Conservation (phyloP, 257 asterid species). For the Solanum bukasovii region DNA sequence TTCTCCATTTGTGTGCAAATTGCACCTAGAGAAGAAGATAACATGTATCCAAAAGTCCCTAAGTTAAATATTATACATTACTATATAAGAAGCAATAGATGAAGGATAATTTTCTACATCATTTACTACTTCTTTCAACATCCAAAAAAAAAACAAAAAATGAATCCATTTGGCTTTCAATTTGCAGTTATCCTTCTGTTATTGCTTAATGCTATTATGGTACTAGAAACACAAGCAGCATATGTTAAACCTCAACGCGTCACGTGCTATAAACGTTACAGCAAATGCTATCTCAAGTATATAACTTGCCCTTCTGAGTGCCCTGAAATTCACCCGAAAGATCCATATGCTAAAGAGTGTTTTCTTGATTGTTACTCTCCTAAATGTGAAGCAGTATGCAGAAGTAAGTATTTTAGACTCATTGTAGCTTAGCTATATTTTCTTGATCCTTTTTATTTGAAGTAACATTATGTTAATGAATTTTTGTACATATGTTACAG, state of each 20-base stretch:
- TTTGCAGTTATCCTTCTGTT: neutral
- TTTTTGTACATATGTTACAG: neutral
- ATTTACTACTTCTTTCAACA: neutral
- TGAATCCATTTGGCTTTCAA: neutral
- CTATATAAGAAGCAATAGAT: neutral
- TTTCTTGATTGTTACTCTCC: slow-evolving; percentile 19
- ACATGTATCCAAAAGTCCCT: neutral
- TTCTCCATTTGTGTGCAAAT: neutral
- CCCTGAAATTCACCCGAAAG: slow-evolving; percentile 7
- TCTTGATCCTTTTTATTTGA: too few relatives aligned
- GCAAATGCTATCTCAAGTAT: slow-evolving; percentile 10
- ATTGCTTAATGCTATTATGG: neutral
- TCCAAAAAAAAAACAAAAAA: neutral
- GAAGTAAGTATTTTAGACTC: neutral
- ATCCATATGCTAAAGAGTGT: slow-evolving; percentile 8
- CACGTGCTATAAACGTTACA: slow-evolving; percentile 5
- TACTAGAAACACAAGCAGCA: neutral
- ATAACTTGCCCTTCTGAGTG: slow-evolving; percentile 5
- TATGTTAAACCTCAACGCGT: neutral
- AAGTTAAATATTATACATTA: neutral
- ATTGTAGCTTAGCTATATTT: neutral
- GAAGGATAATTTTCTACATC: neutral
- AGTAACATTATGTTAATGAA: neutral
- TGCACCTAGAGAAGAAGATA: neutral
- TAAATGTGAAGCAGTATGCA: slow-evolving; percentile 13